These are phyloP conservation scores for Piper longum DNA, from an alignment of 164 flowering plant genomes.

Conservation along the genomic window DNA sequence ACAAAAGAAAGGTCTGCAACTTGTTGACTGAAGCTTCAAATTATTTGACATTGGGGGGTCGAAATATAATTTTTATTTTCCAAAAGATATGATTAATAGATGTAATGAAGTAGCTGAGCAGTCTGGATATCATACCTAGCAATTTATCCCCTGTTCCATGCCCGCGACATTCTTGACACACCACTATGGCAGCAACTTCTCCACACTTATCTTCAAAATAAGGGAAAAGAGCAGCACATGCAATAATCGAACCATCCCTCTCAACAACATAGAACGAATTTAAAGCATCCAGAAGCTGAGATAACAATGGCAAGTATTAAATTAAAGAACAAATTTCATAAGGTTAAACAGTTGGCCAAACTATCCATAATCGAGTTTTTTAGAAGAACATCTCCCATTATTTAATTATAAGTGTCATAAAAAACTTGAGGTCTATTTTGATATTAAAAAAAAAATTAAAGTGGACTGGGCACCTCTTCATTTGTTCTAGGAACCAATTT, in stretches of 20 bases:
- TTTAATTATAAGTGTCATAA: no score
- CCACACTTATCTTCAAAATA: constrained; percentile 73
- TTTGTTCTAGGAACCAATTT: constrained; percentile 56
- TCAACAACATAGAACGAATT: constrained; percentile 76
- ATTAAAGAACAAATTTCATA: not conserved
- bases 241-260: constrained; percentile 90
- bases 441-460: not conserved
- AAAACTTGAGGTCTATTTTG: no score
- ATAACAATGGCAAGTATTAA: constrained; percentile 1
- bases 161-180: constrained; percentile 91
- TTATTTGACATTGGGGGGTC: no score
- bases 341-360: not conserved
- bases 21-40: no score
- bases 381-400: not conserved
- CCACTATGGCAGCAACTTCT: constrained; percentile 92
- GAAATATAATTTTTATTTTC: not conserved
- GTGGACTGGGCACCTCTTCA: constrained; percentile 45
- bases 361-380: not conserved
- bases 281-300: constrained; percentile 52
- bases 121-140: constrained; percentile 47
- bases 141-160: constrained; percentile 97
- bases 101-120: not conserved
- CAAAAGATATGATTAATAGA: not conserved
- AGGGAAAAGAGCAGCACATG: constrained; percentile 92
- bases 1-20: no score